phyloP scores from a whole-genome alignment of 139 green algal species.

The Chlamydomonas urium region DNA sequence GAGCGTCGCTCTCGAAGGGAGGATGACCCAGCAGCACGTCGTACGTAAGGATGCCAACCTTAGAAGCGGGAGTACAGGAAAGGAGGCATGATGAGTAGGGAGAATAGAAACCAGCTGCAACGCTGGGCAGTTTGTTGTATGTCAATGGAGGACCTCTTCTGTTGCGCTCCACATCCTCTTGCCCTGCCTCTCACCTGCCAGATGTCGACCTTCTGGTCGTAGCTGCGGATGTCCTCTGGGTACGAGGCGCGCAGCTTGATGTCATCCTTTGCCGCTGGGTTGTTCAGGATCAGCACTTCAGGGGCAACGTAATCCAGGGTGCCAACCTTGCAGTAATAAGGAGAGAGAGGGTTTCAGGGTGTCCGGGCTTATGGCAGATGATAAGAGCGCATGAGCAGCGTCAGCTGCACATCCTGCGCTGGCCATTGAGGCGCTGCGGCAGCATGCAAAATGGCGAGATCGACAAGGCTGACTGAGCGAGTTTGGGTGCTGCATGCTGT shows the following conservation, averaged over 20 bases:
- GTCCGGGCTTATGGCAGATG: neutral
- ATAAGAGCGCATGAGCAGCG: neutral
- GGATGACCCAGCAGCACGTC: no score
- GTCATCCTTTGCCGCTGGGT: neutral
- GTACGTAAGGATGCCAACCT: no score
- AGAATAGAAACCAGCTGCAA: no score
- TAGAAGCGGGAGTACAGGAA: no score
- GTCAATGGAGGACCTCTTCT: neutral
- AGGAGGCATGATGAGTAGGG: no score
- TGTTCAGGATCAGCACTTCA: constrained; percentile 35
- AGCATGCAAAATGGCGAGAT: no score
- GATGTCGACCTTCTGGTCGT: constrained; percentile 40
- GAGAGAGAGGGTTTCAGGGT: neutral
- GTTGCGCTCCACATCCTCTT: neutral
- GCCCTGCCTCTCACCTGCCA: constrained; percentile 20
- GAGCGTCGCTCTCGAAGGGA: no score
- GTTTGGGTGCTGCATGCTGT: no score
- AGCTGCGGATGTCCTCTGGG: constrained; percentile 12
- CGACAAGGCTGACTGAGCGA: no score
- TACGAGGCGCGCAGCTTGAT: neutral
- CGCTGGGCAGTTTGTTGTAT: no score
- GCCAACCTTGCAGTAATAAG: constrained; percentile 8
- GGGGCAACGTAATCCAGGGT: constrained; percentile 37
- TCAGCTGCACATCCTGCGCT: neutral
- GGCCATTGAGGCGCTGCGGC: neutral